phyloP scores from a whole-genome alignment of 2,329 filamentous ascomycete genomes.

The Chaetothyriales sp. region DNA sequence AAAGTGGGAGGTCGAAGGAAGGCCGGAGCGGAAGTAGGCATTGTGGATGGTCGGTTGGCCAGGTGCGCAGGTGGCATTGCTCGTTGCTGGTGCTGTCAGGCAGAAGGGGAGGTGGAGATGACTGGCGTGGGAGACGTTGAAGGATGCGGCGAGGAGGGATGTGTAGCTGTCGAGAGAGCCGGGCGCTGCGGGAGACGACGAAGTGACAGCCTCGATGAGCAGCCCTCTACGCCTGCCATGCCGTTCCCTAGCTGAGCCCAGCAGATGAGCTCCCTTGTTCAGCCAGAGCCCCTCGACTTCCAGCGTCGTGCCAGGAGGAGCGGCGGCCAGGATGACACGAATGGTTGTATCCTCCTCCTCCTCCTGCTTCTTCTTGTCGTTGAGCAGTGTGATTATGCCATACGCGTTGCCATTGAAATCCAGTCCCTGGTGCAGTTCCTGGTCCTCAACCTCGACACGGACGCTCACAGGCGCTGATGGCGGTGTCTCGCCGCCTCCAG shows the following conservation, averaged over 20 bases:
- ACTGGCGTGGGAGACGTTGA: not conserved
- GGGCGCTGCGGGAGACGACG: not conserved
- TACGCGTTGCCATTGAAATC: not conserved
- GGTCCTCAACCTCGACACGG: not conserved
- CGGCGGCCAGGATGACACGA: not conserved
- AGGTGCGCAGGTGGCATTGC: not conserved
- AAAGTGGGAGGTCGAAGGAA: slow-evolving; percentile 21
- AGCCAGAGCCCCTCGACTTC: slow-evolving; percentile 21
- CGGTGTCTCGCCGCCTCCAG: not conserved
- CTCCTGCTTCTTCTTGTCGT: not conserved
- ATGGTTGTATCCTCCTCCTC: not conserved
- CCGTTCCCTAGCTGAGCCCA: slow-evolving; percentile 9
- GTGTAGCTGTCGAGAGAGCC: not conserved
- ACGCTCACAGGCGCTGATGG: not conserved
- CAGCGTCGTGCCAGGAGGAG: slow-evolving; percentile 2
- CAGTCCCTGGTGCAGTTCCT: not conserved
- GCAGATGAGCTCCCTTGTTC: slow-evolving; percentile 13
- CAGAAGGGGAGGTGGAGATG: slow-evolving; percentile 1
- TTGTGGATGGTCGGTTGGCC: slow-evolving; percentile 4
- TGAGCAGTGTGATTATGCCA: not conserved
- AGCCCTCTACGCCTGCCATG: slow-evolving; percentile 4
- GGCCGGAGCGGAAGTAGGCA: slow-evolving; percentile 14
- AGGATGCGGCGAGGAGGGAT: slow-evolving; percentile 1
- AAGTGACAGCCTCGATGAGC: not conserved
- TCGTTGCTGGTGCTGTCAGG: not conserved